A percentile compares a stretch with the other conserved stretches of the same genome.
phyloP scores from a whole-genome alignment of 495 filamentous ascomycete species.

The Aspergillus nanangensis region DNA sequence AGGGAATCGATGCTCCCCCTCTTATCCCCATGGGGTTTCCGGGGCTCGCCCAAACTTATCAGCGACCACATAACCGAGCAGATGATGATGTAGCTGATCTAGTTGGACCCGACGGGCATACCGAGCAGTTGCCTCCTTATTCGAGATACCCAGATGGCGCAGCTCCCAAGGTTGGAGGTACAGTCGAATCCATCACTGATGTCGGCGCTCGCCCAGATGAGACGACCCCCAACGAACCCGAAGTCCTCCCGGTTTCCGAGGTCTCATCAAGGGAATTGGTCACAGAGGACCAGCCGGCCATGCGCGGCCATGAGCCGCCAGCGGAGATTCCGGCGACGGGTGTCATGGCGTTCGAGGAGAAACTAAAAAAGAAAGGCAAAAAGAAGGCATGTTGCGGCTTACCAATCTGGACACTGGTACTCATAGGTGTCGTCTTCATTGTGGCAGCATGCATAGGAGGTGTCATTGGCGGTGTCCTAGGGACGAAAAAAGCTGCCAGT shows the following conservation, averaged over 20 bases:
- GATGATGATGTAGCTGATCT: slow-evolving; percentile 82
- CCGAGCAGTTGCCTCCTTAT: slow-evolving; percentile 87
- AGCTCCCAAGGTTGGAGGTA: slow-evolving; percentile 30
- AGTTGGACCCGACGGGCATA: slow-evolving; percentile 85
- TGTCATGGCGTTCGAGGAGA: slow-evolving; percentile 47
- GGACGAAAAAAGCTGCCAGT: slow-evolving; percentile 35
- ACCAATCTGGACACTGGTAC: slow-evolving; percentile 63
- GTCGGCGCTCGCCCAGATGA: slow-evolving; percentile 18
- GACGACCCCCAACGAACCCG: slow-evolving; percentile 13
- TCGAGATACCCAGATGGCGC: slow-evolving; percentile 68
- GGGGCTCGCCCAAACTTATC: slow-evolving; percentile 58
- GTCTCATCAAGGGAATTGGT: slow-evolving; percentile 38
- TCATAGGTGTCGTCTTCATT: slow-evolving; percentile 53
- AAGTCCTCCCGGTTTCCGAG: slow-evolving; percentile 36
- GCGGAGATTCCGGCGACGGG: slow-evolving; percentile 20
- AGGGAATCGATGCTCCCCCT: slow-evolving; percentile 36
- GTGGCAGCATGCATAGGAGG: slow-evolving; percentile 52
- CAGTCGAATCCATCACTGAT: slow-evolving; percentile 20
- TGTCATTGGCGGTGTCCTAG: slow-evolving; percentile 56
- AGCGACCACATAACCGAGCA: slow-evolving; percentile 67
- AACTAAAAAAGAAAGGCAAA: slow-evolving; percentile 53
- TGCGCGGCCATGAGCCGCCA: slow-evolving; percentile 1
- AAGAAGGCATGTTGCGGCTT: slow-evolving; percentile 58
- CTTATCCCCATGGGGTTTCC: slow-evolving; percentile 72
- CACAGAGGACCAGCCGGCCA: slow-evolving; percentile 8